Base-by-base conservation (phyloP, 1,284 basidiomycete species). In the Ceratobasidium sp. region DNA sequence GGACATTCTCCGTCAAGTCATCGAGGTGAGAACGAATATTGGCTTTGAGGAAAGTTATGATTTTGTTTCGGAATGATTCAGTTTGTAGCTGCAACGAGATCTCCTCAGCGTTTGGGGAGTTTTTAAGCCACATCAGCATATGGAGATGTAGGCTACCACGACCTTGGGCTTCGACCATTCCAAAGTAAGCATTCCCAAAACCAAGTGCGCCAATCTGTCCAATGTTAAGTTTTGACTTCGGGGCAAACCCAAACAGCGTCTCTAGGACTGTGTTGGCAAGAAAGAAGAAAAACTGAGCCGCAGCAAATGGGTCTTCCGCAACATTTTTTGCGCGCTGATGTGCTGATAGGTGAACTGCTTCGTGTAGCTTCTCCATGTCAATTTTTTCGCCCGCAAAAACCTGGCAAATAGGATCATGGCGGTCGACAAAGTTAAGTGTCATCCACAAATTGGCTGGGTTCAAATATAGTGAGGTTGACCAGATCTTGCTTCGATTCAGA, bases 231-330 rank as follows among this genome's bases (percentile, higher is more conserved):
- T 3, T 10, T 9, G 3, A 73, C 17, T 28, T 82, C 1, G 81
- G 80, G n/a, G 82, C 57, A 0, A 88, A 80, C 0, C 84, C 84
- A 73, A 88, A 85, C 0, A 88, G 50, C 0, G 59, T 82, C 23
- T 84, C 80, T 0, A 88, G 69, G 0, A 88, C 81, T 0, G 80
- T 78, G 0, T 79, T 20, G 3, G 88, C 84, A 0, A 85, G 81
- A 64, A 86, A 84, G 57, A 87, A 83, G 74, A 86, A 88, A 75
- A 84, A 88, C 56, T 85, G 81, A 0, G 85, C 83, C 0, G 85
- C 82, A 0, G 85, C 85, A 78, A 82, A 87, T 15, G 86, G 85
- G 81, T 89, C 85, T 0, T 40, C 12, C 0, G 86, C 84, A 3
- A 87, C 83, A 61, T 85, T 87, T 0, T 67, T 6, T 0, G 83